A percentile compares a stretch with the other conserved stretches of the same genome.
Conservation (phyloP, 202 grass and related monocot species). For the Eragrostis tef region DNA sequence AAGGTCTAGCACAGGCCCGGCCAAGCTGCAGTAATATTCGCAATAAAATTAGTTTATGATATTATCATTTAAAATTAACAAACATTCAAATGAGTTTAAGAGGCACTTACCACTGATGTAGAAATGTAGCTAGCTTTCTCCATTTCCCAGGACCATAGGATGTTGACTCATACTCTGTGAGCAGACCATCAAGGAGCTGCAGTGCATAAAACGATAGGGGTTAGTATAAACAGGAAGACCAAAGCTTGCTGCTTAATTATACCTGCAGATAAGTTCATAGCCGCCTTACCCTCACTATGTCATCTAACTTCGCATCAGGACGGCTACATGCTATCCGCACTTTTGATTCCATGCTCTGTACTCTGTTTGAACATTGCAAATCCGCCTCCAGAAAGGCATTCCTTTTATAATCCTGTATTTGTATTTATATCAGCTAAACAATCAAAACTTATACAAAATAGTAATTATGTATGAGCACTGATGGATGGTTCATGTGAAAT, state of each 20-base stretch:
- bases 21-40: constrained; percentile 64
- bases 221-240: constrained; percentile 21
- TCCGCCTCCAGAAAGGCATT: constrained; percentile 88
- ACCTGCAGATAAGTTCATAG: constrained; percentile 3
- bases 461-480: not conserved
- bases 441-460: not conserved
- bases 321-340: constrained; percentile 71
- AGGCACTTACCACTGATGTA: constrained; percentile 72
- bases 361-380: constrained; percentile 75
- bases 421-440: constrained; percentile 7
- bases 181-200: constrained; percentile 77
- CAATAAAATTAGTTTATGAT: constrained; percentile 26
- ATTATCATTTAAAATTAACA: constrained; percentile 19
- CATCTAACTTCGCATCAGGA: constrained; percentile 75
- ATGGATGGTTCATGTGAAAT: not conserved
- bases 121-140: constrained; percentile 72
- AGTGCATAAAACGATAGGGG: constrained; percentile 29
- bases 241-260: not conserved
- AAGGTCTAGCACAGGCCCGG: constrained; percentile 69
- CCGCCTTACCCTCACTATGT: constrained; percentile 63
- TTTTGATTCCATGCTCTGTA: constrained; percentile 81
- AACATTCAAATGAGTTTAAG: constrained; percentile 16
- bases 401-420: constrained; percentile 84
- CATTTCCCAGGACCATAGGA: constrained; percentile 88
- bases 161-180: constrained; percentile 73